These are phyloP conservation scores for Trichoderma sp. DNA, from an alignment of 2,329 filamentous ascomycete species.

Conservation along the genomic window DNA sequence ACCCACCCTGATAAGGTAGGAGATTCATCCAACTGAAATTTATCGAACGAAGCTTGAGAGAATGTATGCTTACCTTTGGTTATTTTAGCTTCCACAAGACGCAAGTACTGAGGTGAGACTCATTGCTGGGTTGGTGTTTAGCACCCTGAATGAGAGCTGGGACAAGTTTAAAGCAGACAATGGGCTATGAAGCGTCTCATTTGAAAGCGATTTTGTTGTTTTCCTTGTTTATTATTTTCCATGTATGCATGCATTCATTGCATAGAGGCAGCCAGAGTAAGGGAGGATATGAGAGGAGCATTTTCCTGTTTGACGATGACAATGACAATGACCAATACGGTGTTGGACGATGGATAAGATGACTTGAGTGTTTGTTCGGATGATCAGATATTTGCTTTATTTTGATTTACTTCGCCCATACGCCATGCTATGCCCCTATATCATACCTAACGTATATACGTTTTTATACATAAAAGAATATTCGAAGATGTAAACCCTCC, in stretches of 20 bases:
- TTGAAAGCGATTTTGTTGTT: background rate
- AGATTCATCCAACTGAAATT: background rate
- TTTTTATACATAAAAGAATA: slow-evolving; percentile 7
- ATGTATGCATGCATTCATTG: background rate
- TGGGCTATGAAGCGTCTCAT: slow-evolving; percentile 52
- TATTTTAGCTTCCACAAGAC: slow-evolving; percentile 61
- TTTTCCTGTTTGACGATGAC: background rate
- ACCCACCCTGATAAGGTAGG: slow-evolving; percentile 96
- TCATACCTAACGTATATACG: slow-evolving; percentile 12
- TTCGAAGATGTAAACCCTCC: background rate
- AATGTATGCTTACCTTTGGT: background rate
- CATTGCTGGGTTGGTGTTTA: slow-evolving; percentile 68
- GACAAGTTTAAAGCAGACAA: slow-evolving; percentile 74
- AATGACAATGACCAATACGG: background rate
- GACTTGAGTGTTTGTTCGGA: slow-evolving; percentile 6
- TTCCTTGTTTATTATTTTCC: background rate
- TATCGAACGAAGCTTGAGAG: background rate
- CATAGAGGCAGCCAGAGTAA: background rate
- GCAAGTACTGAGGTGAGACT: slow-evolving; percentile 67
- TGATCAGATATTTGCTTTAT: background rate
- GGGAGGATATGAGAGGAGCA: background rate
- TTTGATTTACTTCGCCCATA: slow-evolving; percentile 22
- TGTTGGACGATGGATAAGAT: slow-evolving; percentile 14
- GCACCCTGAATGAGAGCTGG: slow-evolving; percentile 72
- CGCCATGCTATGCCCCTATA: slow-evolving; percentile 29